Base-by-base conservation (phyloP, 805 yeast species). In the Starmerella bombi region DNA sequence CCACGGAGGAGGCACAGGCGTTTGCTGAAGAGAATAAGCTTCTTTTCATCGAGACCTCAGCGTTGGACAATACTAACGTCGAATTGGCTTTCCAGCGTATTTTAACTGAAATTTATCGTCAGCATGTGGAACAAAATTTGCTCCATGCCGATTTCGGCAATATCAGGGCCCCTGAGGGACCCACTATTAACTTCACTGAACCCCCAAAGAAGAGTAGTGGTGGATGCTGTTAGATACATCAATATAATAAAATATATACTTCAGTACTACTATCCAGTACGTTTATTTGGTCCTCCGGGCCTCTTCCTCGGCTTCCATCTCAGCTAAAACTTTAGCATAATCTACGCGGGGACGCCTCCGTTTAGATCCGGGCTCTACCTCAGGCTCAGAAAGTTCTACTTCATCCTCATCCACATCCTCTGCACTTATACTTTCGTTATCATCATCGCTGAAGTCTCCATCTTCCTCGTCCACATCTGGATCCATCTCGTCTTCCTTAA, bases 1-100 rank as follows among this genome's bases (percentile, higher is more conserved):
- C 97, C 45, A 86, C 96, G 25, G 97, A 91, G 44, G 98, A 91
- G 64, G 98, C 97, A 44, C 80, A 78, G 63, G 81, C 79, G 57
- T 86, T 86, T 65, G 55, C 54, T 43, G 60, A 81, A 45, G 96
- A 91, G 63, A 86, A 91, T 66, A 82, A 75, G 60, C 70, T 91
- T 54, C 67, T 91, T 55, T 91, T 91, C 60, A 88, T 95, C 34
- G 98, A 91, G 67, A 93, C 97, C 14, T 79, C 93, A 46, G 98
- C 97, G 21, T 71, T 91, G 48, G 83, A 83, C 52, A 79, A 94
- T 34, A 93, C 88, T 57, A 91, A 91, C 60, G 98, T 91, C 43
- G 97, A 91, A 59, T 70, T 76, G 50, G 86, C 96, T 7, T 91
- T 91, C 72, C 83, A 85, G 60, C 94, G 86, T 61, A 73, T 91